phyloP scores from a whole-genome alignment of 1,284 basidiomycete species.

The Grifola frondosa region DNA sequence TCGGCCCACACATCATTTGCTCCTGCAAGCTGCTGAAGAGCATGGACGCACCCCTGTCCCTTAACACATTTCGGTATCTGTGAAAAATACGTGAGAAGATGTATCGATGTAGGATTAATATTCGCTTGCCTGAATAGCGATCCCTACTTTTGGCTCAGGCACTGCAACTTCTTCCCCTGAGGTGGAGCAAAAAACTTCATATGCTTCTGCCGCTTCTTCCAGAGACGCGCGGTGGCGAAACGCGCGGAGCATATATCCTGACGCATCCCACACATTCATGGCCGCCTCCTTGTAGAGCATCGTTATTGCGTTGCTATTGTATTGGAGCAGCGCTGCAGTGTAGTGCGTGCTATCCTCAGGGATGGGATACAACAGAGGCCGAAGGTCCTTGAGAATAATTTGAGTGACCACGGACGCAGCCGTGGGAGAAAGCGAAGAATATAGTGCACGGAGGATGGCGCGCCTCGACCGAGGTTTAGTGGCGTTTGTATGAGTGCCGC shows the following conservation, averaged over 20 bases:
- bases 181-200: conserved; percentile 44
- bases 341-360: conserved; percentile 44
- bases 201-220: conserved; percentile 48
- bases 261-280: conserved; percentile 72
- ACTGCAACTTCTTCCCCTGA: conserved; percentile 8
- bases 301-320: conserved; percentile 54
- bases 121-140: conserved; percentile 52
- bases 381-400: conserved; percentile 82
- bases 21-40: conserved; percentile 48
- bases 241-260: conserved; percentile 50
- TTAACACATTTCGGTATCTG: conserved; percentile 84
- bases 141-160: conserved; percentile 39
- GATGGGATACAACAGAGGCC: conserved; percentile 72
- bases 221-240: conserved; percentile 58
- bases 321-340: conserved; percentile 48
- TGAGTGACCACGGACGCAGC: conserved; percentile 73
- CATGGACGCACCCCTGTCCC: conserved; percentile 56
- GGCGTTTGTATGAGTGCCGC: conserved; percentile 22
- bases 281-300: conserved; percentile 61
- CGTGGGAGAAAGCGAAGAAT: conserved; percentile 50
- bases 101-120: no score
- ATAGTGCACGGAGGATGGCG: conserved; percentile 54
- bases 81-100: no score
- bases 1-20: conserved; percentile 71
- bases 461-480: conserved; percentile 33